Conservation (phyloP, 179 eudicot species). For the Corrigiola litoralis region DNA sequence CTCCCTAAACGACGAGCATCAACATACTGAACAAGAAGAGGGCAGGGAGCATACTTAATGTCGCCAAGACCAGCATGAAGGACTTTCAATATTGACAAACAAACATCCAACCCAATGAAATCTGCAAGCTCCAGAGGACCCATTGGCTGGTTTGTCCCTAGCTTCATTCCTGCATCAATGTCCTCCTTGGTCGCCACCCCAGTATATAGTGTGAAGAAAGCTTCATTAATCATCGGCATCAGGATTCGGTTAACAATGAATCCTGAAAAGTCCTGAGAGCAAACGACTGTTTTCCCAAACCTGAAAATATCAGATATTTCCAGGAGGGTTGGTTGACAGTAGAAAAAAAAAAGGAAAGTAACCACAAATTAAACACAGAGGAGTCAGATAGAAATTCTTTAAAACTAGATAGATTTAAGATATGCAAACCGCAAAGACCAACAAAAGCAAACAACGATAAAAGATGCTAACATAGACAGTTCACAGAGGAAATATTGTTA, state of each 20-base stretch:
- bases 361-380: not conserved
- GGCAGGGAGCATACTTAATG: slow-evolving; percentile 72
- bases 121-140: slow-evolving; percentile 91
- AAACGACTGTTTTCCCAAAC: slow-evolving; percentile 73
- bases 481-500: not conserved
- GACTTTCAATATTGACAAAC: slow-evolving; percentile 70
- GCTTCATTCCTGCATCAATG: slow-evolving; percentile 84
- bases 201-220: slow-evolving; percentile 68
- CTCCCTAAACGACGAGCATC: slow-evolving; percentile 83
- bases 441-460: not conserved
- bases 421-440: not conserved
- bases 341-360: not conserved
- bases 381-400: not conserved
- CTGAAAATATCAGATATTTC: slow-evolving; percentile 29
- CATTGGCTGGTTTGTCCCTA: slow-evolving; percentile 91
- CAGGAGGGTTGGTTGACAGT: too few species aligned
- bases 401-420: not conserved
- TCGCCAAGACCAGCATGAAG: slow-evolving; percentile 86
- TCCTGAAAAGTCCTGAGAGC: slow-evolving; percentile 78
- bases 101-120: slow-evolving; percentile 81
- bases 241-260: slow-evolving; percentile 79
- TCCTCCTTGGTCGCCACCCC: slow-evolving; percentile 91
- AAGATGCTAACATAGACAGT: not conserved
- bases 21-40: slow-evolving; percentile 83
- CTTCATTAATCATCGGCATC: slow-evolving; percentile 96